Base-by-base conservation (phyloP, 176 grass and related monocot genomes). In the Poa pratensis region DNA sequence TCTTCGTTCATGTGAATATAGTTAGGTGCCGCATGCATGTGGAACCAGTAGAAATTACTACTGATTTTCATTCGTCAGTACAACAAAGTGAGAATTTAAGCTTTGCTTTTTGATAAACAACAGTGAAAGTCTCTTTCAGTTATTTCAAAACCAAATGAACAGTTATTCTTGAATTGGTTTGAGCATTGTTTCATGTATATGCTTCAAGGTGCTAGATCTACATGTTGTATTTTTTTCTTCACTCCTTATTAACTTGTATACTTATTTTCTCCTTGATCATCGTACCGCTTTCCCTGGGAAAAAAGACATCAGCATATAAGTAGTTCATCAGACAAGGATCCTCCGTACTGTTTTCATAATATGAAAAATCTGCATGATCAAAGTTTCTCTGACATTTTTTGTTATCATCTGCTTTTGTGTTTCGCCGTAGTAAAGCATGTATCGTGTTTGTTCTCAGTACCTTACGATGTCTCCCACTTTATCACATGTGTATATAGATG, bases 401-500 rank as follows among this genome's bases (percentile, higher is more conserved):
- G n/a, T 3, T 16, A 79, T 80, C 27, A 59, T 54, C 73, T 30
- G 73, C 7, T 22, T 54, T 3, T 30, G 62, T 5, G 17, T 6
- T 57, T 57, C 7, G 10, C 65, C n/a, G 20, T 82, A 53, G 17
- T 27, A 23, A 2, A 19, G 12, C 9, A 28, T 4, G 18, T 59
- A 86, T 5, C 51, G n/a, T 39, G 52, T 34, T 75, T 75, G 77
- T 23, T 61, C 34, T 69, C 42, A 43, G 42, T 43, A 43, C 9
- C 75, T 87, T 69, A 90, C 34, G 9, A 3, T 52, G 45, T 84
- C 35, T 28, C 68, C 3, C 19, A 75, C 23, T 62, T 75, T 80
- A 84, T 80, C 19, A 46, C 19, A 46, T 87, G 85, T 19, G 13
- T 32, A 65, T 65, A 30, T 24, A 91, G 89, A 81, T 77, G 69